These are phyloP conservation scores for Hypericum perforatum DNA, from an alignment of 345 rosid genomes.

Conservation along the genomic window DNA sequence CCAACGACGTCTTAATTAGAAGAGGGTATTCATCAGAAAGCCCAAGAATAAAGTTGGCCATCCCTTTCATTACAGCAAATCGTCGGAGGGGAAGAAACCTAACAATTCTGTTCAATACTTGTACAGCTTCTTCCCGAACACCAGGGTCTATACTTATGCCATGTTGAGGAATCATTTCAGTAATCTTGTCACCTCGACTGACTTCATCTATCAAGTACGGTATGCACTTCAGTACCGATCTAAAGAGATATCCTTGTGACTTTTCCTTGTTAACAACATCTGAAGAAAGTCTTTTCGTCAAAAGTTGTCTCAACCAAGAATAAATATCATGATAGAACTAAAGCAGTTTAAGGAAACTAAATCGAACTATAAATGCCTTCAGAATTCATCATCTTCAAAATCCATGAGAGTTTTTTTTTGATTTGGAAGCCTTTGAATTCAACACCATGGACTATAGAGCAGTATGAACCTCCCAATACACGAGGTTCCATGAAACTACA, in stretches of 20 bases:
- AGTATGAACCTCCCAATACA: conserved; percentile 3
- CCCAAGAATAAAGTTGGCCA: conserved; percentile 85
- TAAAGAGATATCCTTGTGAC: conserved; percentile 89
- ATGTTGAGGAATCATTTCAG: conserved; percentile 97
- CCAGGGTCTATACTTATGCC: conserved; percentile 98
- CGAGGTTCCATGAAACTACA: conserved; percentile 6
- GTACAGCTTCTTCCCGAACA: conserved; percentile 98
- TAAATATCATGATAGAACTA: not conserved
- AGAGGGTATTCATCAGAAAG: conserved; percentile 99
- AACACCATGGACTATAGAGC: not conserved
- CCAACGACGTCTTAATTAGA: conserved; percentile 89
- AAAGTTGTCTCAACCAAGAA: no score
- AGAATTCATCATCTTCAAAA: no score
- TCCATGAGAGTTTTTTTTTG: no score
- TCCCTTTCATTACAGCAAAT: conserved; percentile 94
- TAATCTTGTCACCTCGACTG: conserved; percentile 91
- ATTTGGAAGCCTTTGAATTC: no score
- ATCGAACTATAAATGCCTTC: no score
- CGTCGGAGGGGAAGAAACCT: conserved; percentile 88
- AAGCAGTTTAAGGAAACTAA: not conserved
- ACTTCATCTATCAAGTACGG: conserved; percentile 96
- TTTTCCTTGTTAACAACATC: conserved; percentile 97
- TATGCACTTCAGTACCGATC: conserved; percentile 91
- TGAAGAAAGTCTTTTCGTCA: conserved; percentile 17
- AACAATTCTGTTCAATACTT: conserved; percentile 85